Evolutionary conservation across 1,284 basidiomycete genomes (phyloP), one percentile per base, ranked within the genome.

Genomic region (Sanghuangporus baumii): DNA sequence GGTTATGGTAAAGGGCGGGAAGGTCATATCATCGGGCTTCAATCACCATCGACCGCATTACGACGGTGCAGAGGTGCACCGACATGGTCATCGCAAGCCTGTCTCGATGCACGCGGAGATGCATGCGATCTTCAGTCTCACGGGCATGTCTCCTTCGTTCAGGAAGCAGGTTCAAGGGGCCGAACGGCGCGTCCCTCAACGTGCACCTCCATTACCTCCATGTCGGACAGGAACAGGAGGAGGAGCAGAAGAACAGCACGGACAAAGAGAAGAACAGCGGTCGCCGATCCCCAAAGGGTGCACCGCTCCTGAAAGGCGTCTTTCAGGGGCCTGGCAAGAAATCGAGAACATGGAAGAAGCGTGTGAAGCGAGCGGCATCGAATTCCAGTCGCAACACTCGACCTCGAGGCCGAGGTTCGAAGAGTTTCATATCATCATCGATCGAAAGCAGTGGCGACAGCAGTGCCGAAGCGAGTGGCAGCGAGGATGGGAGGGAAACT

Each of bases 21-120:
- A 84, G 67, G 72, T 84, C 55, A 78, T 84, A 52, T 80, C 81
- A 9, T 75, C 74, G 9, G 82, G 81, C 8, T 76, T 79, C 66
- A 85, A 85, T 67, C 83, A 84, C 67, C 79, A 82, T 67, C 76
- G 82, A 43, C 75, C 82, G 47, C 79, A 81, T 65, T 84, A 84
- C 68, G 81, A 84, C 60, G 79, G 80, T 16, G 71, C 71, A 11
- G 79, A 81, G 62, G 71, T 76, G 26, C 70, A 71, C 61, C 74
- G 71, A 60, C 73, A 75, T 34, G 77, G 78, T 4, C 75, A 75
- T 67, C 75, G 79, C 60, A 82, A 79, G 76, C 80, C 82, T 23
- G 72, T 82, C 20, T 83, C 80, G 3, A 84, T 85, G 81, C 82
- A 86, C 67, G 83, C 83, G 2, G 82, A 85, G 73, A 85, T 84